Conservation (phyloP, 352 stramenopile species). For the Pythium insidiosum region DNA sequence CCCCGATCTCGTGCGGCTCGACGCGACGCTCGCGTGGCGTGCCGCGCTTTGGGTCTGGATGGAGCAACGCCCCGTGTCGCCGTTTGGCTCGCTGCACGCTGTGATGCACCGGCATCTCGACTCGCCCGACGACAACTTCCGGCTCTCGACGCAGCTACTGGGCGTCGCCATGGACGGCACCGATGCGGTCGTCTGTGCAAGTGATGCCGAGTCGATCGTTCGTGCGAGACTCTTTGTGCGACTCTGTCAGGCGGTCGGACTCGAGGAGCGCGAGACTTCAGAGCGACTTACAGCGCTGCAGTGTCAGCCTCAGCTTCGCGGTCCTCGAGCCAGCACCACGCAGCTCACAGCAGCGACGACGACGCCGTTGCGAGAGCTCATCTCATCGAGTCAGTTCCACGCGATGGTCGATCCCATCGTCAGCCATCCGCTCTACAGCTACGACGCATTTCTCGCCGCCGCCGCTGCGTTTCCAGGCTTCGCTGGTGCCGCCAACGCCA, state of each 20-base stretch:
- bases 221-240: too few species aligned
- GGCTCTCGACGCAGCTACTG: too few species aligned
- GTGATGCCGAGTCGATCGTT: neutral
- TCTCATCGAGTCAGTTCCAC: too few species aligned
- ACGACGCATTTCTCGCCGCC: conserved; percentile 2
- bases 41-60: conserved; percentile 15
- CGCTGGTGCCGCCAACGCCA: conserved; percentile 7
- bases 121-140: conserved; percentile 6
- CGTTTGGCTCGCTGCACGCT: conserved; percentile 1
- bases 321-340: too few species aligned
- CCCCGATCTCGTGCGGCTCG: conserved; percentile 9
- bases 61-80: conserved; percentile 1
- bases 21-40: conserved; percentile 7
- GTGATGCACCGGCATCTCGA: conserved; percentile 6
- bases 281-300: too few species aligned
- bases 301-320: too few species aligned
- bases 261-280: too few species aligned
- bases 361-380: too few species aligned
- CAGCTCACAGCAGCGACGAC: too few species aligned
- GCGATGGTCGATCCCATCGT: too few species aligned
- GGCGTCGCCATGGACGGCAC: neutral
- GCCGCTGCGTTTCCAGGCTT: conserved; percentile 9
- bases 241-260: too few species aligned
- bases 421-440: conserved; percentile 3
- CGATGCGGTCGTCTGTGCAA: neutral